A percentile compares a stretch with the other conserved stretches of the same genome.
Conservation (phyloP, 2,329 filamentous ascomycete species). For the Penicillium brasilianum region DNA sequence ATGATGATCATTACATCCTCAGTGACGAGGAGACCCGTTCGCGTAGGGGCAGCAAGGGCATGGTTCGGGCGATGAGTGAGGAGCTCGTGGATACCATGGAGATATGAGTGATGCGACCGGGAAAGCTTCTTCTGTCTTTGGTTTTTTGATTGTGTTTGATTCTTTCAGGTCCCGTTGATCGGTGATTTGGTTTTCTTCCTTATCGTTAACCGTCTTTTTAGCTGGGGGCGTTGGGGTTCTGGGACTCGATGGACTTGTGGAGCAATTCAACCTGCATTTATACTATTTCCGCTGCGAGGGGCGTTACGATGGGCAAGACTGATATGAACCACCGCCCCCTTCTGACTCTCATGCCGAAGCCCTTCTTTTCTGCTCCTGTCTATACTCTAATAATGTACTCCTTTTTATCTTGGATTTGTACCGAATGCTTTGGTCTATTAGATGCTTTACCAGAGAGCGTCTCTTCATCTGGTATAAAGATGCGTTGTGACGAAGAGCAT, state of each 20-base stretch:
- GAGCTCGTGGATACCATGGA: constrained; percentile 60
- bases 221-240: constrained; percentile 26
- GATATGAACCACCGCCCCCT: constrained; percentile 20
- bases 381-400: constrained; percentile 25
- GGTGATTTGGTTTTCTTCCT: constrained; percentile 19
- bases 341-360: constrained; percentile 3
- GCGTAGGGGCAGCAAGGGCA: constrained; percentile 49
- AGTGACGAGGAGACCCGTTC: constrained; percentile 51
- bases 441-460: background rate
- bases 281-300: constrained; percentile 19
- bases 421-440: background rate
- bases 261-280: constrained; percentile 34
- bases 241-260: constrained; percentile 24
- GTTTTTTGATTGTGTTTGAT: constrained; percentile 19
- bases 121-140: constrained; percentile 8
- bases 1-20: constrained; percentile 50
- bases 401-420: background rate
- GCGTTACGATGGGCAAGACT: constrained; percentile 21
- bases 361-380: constrained; percentile 20
- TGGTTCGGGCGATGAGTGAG: constrained; percentile 58
- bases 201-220: constrained; percentile 15
- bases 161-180: constrained; percentile 24
- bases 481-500: background rate
- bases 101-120: constrained; percentile 42
- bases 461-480: background rate